Conservation (phyloP, 371 early-diverging fungal genomes). For the Blakeslea trispora region DNA sequence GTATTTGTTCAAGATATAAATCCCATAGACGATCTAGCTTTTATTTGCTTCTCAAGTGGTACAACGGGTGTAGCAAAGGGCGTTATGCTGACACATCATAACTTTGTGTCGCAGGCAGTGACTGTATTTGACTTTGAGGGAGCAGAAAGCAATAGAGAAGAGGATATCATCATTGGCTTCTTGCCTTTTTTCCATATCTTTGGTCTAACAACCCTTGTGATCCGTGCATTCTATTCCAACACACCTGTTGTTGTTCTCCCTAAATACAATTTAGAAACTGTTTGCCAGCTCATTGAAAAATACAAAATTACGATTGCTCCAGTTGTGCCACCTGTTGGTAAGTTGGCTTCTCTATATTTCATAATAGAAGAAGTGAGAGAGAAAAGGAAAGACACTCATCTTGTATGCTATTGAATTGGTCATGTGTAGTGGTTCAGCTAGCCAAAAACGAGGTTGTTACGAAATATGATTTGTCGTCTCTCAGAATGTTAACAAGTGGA, state of each 20-base stretch:
- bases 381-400: too few relatives aligned
- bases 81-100: slow-evolving; percentile 43
- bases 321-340: slow-evolving; percentile 80
- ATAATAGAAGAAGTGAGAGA: background rate
- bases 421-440: slow-evolving; percentile 46
- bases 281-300: slow-evolving; percentile 62
- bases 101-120: slow-evolving; percentile 39
- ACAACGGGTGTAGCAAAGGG: slow-evolving; percentile 79
- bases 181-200: slow-evolving; percentile 87
- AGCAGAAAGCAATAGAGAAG: slow-evolving; percentile 32
- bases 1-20: slow-evolving; percentile 25
- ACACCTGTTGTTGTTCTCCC: slow-evolving; percentile 58
- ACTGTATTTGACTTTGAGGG: slow-evolving; percentile 20
- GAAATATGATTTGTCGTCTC: slow-evolving; percentile 65
- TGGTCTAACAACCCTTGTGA: slow-evolving; percentile 53
- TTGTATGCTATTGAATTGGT: too few relatives aligned
- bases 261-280: slow-evolving; percentile 62
- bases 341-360: slow-evolving; percentile 1
- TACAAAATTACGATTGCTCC: slow-evolving; percentile 71
- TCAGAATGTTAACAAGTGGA: slow-evolving; percentile 67
- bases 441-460: slow-evolving; percentile 68
- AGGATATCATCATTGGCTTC: slow-evolving; percentile 64
- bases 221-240: slow-evolving; percentile 36
- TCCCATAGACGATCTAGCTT: slow-evolving; percentile 60
- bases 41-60: slow-evolving; percentile 88